These are phyloP conservation scores for Fusarium phyllophilum DNA, from an alignment of 2,329 filamentous ascomycete species.

Conservation along the genomic window DNA sequence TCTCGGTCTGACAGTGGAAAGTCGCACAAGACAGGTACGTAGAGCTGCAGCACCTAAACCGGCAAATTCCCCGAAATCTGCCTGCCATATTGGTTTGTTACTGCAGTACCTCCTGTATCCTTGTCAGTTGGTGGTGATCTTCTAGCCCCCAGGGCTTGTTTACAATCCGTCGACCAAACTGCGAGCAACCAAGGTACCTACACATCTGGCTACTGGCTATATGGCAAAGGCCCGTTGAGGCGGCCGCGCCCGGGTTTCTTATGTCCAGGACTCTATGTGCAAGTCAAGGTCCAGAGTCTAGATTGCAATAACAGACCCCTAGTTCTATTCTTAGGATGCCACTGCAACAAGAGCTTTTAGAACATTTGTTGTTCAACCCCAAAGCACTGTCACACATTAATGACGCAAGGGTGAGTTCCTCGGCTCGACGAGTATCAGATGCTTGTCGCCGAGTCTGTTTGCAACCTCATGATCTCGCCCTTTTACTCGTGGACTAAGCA, in stretches of 20 bases:
- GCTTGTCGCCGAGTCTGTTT: constrained; percentile 2
- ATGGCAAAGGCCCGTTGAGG: not conserved
- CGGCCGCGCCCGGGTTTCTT: constrained; percentile 6
- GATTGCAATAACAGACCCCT: not conserved
- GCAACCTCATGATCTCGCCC: not conserved
- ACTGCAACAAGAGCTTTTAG: not conserved
- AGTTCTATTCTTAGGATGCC: not conserved
- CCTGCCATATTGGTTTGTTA: constrained; percentile 31
- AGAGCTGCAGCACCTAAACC: constrained; percentile 3
- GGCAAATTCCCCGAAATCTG: constrained; percentile 21
- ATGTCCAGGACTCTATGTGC: not conserved
- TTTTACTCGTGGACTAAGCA: not conserved
- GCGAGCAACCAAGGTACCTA: not conserved
- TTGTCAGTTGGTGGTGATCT: constrained; percentile 6
- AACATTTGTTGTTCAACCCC: not conserved
- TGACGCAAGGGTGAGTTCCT: not conserved
- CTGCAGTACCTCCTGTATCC: constrained; percentile 11
- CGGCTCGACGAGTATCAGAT: constrained; percentile 11
- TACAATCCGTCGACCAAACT: not conserved
- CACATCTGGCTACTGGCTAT: not conserved
- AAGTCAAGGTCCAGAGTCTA: not conserved
- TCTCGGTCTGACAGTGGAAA: constrained; percentile 45
- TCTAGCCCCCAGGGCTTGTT: not conserved
- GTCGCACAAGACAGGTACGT: constrained; percentile 6
- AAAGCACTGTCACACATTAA: not conserved